Evolutionary conservation across 306 rosid species (phyloP).

Genomic region (Fagus crenata): DNA sequence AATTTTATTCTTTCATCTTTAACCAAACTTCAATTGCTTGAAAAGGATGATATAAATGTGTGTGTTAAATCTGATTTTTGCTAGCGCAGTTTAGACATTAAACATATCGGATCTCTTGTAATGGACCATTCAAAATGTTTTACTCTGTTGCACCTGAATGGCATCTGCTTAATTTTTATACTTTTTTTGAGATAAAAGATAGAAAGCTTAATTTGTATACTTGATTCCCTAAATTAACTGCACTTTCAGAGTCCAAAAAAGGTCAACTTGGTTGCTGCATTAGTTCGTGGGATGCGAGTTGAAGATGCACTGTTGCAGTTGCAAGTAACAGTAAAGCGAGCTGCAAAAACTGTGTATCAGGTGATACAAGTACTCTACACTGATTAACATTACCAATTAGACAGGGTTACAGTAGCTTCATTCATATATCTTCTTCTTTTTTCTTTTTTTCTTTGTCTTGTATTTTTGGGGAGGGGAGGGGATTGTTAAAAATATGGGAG

Average conservation of each 20-base stretch:
- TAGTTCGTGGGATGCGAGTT: slow-evolving; percentile 97
- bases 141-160: neutral
- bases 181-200: too few species aligned
- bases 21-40: neutral
- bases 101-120: too few species aligned
- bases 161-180: neutral
- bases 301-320: slow-evolving; percentile 93
- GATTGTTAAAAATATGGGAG: neutral
- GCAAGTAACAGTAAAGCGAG: slow-evolving; percentile 86
- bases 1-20: neutral
- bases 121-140: neutral
- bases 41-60: neutral
- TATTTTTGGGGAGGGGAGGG: neutral
- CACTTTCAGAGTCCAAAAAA: slow-evolving; percentile 81
- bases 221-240: neutral
- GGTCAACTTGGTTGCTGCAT: slow-evolving; percentile 90
- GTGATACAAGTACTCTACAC: slow-evolving; percentile 38
- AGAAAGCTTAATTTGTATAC: neutral
- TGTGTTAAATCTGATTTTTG: too few species aligned
- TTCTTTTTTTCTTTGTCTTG: neutral
- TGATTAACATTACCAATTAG: slow-evolving; percentile 8
- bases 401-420: slow-evolving; percentile 11
- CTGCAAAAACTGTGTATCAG: slow-evolving; percentile 90
- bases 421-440: slow-evolving; percentile 7
- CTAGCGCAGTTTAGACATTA: too few species aligned